Evolutionary conservation across 116 monocot species (phyloP).

Genomic region (Papilionanthe hybrid): DNA sequence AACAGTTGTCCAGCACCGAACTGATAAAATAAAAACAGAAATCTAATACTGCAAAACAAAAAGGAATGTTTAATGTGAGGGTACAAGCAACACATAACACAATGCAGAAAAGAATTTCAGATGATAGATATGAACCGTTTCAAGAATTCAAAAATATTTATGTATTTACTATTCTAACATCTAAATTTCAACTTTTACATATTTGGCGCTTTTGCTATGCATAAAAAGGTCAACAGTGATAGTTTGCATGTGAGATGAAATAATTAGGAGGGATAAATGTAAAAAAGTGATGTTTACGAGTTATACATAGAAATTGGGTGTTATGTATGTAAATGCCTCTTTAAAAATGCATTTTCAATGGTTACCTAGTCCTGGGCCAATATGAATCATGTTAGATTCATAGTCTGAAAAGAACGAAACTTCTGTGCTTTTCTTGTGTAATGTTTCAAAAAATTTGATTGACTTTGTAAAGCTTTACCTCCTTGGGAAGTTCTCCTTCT

Average conservation of each 20-base stretch:
- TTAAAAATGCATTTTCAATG: background rate
- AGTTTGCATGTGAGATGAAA: no score
- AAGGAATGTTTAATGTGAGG: background rate
- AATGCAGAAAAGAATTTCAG: no score
- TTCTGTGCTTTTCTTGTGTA: conserved; percentile 20
- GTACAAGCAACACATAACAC: background rate
- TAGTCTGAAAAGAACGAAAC: conserved; percentile 37
- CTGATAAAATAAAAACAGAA: background rate
- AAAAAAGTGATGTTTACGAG: no score
- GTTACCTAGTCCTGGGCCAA: conserved; percentile 18
- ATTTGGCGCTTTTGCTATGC: no score
- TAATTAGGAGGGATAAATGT: no score
- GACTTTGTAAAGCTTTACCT: conserved; percentile 10
- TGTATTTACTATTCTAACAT: no score
- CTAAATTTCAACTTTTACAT: no score
- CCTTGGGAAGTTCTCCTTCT: conserved; percentile 27
- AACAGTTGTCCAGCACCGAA: background rate
- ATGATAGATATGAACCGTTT: no score
- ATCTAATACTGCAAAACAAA: background rate
- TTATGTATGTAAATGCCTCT: no score
- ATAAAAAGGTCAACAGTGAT: no score
- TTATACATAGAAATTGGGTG: no score
- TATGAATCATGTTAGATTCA: conserved; percentile 9
- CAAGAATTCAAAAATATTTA: background rate
- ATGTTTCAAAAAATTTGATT: conserved; percentile 8